A percentile compares a stretch with the other conserved stretches of the same genome.
These are phyloP conservation scores for Ploettnerulaceae sp. DNA, from an alignment of 2,329 filamentous ascomycete genomes.

Conservation along the genomic window DNA sequence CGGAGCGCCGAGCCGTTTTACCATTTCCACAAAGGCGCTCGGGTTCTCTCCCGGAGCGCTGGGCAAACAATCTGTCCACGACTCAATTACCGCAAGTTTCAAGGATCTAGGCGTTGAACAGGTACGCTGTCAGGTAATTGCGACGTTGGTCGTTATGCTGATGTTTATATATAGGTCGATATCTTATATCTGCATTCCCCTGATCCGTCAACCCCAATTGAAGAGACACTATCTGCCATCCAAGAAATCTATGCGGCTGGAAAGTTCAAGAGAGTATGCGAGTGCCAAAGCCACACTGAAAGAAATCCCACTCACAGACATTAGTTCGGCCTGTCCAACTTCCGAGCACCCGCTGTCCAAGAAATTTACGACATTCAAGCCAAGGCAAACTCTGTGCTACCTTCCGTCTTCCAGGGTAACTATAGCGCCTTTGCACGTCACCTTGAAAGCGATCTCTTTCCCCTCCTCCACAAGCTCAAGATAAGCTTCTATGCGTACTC, in stretches of 20 bases:
- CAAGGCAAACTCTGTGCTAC: constrained; percentile 29
- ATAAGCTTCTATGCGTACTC: constrained; percentile 50
- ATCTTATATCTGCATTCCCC: constrained; percentile 49
- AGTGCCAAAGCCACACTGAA: constrained; percentile 34
- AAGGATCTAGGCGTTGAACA: constrained; percentile 22
- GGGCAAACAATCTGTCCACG: constrained; percentile 24
- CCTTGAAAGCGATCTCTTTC: constrained; percentile 59
- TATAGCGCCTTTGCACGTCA: constrained; percentile 37
- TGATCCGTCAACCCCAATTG: constrained; percentile 32
- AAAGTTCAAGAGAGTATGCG: constrained; percentile 43
- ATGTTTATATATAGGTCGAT: constrained; percentile 51
- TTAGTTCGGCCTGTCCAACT: constrained; percentile 36
- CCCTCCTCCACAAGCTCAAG: constrained; percentile 41
- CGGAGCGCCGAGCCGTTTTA: constrained; percentile 23
- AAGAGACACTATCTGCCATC: constrained; percentile 33
- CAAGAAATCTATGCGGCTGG: constrained; percentile 32
- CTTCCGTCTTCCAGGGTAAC: constrained; percentile 35
- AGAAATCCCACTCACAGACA: constrained; percentile 49
- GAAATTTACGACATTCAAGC: constrained; percentile 32
- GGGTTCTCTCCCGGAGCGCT: constrained; percentile 20
- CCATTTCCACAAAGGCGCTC: constrained; percentile 29
- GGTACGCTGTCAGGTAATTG: constrained; percentile 11
- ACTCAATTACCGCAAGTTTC: constrained; percentile 25
- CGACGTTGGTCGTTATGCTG: neutral
- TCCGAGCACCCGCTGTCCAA: constrained; percentile 28